Evolutionary conservation across 768 basidiomycete genomes (phyloP).

Genomic region (Tephrocybe sp.): DNA sequence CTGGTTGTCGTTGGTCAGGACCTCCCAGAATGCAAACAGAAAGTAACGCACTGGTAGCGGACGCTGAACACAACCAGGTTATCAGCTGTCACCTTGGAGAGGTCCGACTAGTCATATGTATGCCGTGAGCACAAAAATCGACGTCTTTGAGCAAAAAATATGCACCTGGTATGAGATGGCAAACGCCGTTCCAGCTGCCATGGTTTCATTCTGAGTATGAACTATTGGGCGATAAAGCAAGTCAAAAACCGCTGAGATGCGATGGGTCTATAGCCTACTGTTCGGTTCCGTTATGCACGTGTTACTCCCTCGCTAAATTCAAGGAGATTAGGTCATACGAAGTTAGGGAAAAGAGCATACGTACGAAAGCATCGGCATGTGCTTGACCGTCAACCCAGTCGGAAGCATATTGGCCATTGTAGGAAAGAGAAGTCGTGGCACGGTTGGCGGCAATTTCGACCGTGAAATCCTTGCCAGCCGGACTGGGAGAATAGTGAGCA

Average conservation of each 20-base stretch:
- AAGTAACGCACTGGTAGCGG: conserved; percentile 39
- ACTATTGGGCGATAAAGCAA: conserved; percentile 30
- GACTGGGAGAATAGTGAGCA: conserved; percentile 26
- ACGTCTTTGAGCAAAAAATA: neutral
- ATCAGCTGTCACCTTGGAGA: conserved; percentile 43
- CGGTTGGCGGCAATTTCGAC: conserved; percentile 52
- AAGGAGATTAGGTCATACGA: neutral
- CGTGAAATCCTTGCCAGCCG: conserved; percentile 46
- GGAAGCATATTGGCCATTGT: conserved; percentile 33
- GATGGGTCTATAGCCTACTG: conserved; percentile 29
- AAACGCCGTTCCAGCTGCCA: conserved; percentile 55
- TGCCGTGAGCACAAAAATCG: neutral
- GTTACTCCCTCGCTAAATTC: conserved; percentile 25
- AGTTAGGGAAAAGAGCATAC: conserved; percentile 15
- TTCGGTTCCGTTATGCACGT: conserved; percentile 50
- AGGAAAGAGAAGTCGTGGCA: conserved; percentile 45
- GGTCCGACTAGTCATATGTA: conserved; percentile 40
- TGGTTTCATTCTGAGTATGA: conserved; percentile 51
- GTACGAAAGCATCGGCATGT: conserved; percentile 46
- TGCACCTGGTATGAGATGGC: conserved; percentile 52
- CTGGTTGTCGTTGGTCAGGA: conserved; percentile 23
- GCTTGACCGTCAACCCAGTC: conserved; percentile 47
- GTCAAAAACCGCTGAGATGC: neutral
- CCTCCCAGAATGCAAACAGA: neutral
- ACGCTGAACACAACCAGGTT: conserved; percentile 56